Conservation (phyloP, 768 basidiomycete species). For the Suillus plorans region DNA sequence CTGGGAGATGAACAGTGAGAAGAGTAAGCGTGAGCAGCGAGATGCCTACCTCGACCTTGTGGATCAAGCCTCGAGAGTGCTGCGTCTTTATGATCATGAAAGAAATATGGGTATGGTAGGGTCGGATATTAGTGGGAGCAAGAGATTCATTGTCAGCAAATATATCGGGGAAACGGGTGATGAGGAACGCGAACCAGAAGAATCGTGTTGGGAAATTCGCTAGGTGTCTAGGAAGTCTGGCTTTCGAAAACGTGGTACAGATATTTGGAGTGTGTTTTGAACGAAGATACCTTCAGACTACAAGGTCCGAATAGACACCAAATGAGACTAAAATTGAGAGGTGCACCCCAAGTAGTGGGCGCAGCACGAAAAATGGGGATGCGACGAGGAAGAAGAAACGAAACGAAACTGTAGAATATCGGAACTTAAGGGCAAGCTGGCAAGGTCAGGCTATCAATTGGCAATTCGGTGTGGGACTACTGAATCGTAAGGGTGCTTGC, state of each 20-base stretch:
- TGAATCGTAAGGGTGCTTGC: no score
- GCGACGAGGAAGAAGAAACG: background rate
- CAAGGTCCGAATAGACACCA: background rate
- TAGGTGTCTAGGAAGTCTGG: background rate
- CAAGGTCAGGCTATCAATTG: no score
- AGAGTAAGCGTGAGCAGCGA: background rate
- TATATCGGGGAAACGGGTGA: background rate
- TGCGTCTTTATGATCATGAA: background rate
- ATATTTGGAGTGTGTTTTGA: background rate
- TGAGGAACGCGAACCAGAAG: background rate
- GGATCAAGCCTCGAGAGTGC: background rate
- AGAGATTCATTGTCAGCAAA: background rate
- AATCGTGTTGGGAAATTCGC: background rate
- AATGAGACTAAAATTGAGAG: background rate
- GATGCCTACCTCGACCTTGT: background rate
- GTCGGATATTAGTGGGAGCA: background rate
- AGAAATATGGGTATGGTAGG: background rate
- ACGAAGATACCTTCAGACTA: background rate
- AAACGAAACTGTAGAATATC: background rate
- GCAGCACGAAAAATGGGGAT: background rate
- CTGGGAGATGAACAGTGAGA: background rate
- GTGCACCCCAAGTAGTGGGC: background rate
- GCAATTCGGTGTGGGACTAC: slow-evolving; percentile 20
- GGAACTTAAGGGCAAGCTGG: background rate
- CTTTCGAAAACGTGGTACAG: background rate